Conservation (phyloP, 2,329 filamentous ascomycete species). For the Diaporthe sp. region DNA sequence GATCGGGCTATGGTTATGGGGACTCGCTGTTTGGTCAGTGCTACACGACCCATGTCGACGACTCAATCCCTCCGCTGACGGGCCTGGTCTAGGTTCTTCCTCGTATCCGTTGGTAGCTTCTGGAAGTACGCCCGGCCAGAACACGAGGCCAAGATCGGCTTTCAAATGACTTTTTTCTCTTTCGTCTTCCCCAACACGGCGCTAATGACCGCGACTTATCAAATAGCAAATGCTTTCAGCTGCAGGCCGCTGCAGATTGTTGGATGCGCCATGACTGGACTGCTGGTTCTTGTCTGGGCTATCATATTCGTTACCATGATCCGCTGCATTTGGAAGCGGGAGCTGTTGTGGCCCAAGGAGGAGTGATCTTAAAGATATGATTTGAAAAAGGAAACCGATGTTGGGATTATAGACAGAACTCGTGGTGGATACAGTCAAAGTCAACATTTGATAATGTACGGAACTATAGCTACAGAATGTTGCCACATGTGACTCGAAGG, state of each 20-base stretch:
- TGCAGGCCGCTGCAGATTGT: constrained; percentile 74
- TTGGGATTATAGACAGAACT: background rate
- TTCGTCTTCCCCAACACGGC: constrained; percentile 88
- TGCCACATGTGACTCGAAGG: background rate
- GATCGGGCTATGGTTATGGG: constrained; percentile 85
- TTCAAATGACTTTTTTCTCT: constrained; percentile 89
- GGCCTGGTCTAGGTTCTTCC: constrained; percentile 69
- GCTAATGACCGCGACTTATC: constrained; percentile 79
- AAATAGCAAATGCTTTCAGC: constrained; percentile 74
- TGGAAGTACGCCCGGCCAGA: constrained; percentile 73
- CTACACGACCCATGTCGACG: background rate
- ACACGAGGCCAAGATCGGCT: constrained; percentile 70
- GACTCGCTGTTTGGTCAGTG: constrained; percentile 76
- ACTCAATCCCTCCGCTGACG: background rate
- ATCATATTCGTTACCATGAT: constrained; percentile 80
- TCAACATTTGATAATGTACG: background rate
- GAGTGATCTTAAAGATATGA: constrained; percentile 1
- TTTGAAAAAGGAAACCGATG: background rate
- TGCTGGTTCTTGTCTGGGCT: constrained; percentile 77
- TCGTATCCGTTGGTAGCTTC: constrained; percentile 83
- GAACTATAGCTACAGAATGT: background rate
- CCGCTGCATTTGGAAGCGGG: constrained; percentile 72
- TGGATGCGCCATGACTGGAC: constrained; percentile 76
- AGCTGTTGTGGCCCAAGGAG: constrained; percentile 61
- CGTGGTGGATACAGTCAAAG: background rate